Evolutionary conservation across 306 rosid species (phyloP).

Genomic region (Geum urbanum): DNA sequence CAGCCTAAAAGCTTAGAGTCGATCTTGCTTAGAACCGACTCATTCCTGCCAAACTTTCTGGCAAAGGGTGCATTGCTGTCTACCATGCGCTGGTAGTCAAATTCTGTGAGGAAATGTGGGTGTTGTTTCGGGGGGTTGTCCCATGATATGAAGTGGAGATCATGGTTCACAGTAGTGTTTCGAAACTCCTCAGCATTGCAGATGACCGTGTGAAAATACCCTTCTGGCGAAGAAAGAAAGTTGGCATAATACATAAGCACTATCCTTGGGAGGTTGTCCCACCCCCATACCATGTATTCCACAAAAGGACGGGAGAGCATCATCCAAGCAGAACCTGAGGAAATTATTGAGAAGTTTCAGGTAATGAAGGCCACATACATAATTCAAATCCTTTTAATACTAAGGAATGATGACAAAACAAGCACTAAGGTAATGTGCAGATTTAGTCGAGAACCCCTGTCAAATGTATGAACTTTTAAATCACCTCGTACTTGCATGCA

Average conservation of each 20-base stretch:
- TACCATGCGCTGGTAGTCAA: slow-evolving; percentile 53
- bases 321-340: slow-evolving; percentile 87
- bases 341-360: slow-evolving; percentile 17
- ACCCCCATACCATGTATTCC: slow-evolving; percentile 70
- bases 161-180: slow-evolving; percentile 73
- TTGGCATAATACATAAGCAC: slow-evolving; percentile 82
- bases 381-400: background rate
- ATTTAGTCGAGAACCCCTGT: background rate
- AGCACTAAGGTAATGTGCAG: background rate
- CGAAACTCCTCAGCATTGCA: slow-evolving; percentile 67
- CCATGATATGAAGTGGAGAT: slow-evolving; percentile 86
- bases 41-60: slow-evolving; percentile 60
- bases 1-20: slow-evolving; percentile 52
- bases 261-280: slow-evolving; percentile 80
- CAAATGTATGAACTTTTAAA: background rate
- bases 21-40: slow-evolving; percentile 48
- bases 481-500: background rate
- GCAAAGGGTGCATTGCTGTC: slow-evolving; percentile 72
- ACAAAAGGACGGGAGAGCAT: slow-evolving; percentile 73
- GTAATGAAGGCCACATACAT: background rate
- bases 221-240: slow-evolving; percentile 78
- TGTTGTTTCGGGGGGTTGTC: slow-evolving; percentile 84
- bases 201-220: slow-evolving; percentile 79
- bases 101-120: slow-evolving; percentile 55
- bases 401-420: background rate